phyloP scores from a whole-genome alignment of 2,329 filamentous ascomycete genomes.

The Microsporum ferrugineum region DNA sequence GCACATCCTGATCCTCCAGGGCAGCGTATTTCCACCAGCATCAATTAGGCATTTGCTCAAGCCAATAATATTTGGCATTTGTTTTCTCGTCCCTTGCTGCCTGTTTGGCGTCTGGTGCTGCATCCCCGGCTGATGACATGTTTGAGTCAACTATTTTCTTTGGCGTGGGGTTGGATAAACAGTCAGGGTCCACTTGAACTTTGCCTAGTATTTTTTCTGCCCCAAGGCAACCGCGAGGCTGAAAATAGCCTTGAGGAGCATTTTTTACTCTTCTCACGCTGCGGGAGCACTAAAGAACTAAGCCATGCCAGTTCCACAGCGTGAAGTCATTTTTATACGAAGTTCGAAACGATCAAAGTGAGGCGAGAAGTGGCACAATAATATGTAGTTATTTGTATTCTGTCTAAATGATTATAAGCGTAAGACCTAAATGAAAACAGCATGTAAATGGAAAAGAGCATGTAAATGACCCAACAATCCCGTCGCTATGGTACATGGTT shows the following conservation, averaged over 20 bases:
- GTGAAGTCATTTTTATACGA: background rate
- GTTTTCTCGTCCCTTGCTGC: background rate
- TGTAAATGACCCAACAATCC: background rate
- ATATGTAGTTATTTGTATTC: background rate
- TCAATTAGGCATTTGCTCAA: background rate
- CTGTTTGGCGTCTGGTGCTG: background rate
- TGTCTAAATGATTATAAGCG: background rate
- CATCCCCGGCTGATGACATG: background rate
- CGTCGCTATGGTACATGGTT: background rate
- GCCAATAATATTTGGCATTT: background rate
- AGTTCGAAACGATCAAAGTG: background rate
- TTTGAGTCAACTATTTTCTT: background rate
- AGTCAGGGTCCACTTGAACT: background rate
- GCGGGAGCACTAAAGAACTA: background rate
- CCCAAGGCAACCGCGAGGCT: constrained; percentile 4
- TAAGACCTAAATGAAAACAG: background rate
- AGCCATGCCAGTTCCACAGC: background rate
- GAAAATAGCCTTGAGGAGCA: background rate
- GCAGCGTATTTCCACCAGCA: background rate
- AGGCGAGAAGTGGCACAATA: background rate
- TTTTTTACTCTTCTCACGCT: background rate
- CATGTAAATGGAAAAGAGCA: background rate
- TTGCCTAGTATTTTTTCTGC: background rate
- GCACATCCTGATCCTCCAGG: background rate
- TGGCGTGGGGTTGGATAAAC: background rate